phyloP scores from a whole-genome alignment of 75 land plant genomes.

The Pinus taeda region DNA sequence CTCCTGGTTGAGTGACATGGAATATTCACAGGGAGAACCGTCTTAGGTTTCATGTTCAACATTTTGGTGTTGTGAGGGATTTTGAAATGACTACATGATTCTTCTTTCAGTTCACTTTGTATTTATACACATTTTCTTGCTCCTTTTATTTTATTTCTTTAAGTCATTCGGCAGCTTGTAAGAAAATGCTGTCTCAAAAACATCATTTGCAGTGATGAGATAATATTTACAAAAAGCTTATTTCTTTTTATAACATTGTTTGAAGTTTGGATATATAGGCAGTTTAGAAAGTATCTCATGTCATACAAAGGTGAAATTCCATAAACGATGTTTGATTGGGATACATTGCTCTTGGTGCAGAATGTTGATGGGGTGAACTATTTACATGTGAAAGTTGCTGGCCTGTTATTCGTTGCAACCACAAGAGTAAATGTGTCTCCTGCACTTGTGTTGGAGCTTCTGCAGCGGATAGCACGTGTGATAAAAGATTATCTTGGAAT shows the following conservation, averaged over 20 bases:
- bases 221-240: neutral
- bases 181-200: neutral
- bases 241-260: neutral
- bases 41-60: neutral
- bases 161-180: neutral
- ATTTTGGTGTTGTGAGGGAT: too few relatives aligned
- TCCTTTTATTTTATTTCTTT: neutral
- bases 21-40: neutral
- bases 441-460: conserved; percentile 85
- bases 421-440: conserved; percentile 91
- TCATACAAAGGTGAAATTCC: neutral
- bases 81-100: neutral
- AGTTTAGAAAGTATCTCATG: conserved; percentile 1
- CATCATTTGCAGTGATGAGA: neutral
- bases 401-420: conserved; percentile 93
- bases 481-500: conserved; percentile 95
- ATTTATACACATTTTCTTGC: neutral
- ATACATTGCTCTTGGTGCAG: conserved; percentile 28
- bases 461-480: conserved; percentile 95
- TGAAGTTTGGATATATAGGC: neutral
- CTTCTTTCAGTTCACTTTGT: neutral
- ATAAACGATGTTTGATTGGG: neutral
- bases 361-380: conserved; percentile 97
- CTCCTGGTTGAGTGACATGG: neutral
- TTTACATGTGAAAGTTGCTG: conserved; percentile 93